Conservation (phyloP, 345 rosid species). For the Lumnitzera littorea region DNA sequence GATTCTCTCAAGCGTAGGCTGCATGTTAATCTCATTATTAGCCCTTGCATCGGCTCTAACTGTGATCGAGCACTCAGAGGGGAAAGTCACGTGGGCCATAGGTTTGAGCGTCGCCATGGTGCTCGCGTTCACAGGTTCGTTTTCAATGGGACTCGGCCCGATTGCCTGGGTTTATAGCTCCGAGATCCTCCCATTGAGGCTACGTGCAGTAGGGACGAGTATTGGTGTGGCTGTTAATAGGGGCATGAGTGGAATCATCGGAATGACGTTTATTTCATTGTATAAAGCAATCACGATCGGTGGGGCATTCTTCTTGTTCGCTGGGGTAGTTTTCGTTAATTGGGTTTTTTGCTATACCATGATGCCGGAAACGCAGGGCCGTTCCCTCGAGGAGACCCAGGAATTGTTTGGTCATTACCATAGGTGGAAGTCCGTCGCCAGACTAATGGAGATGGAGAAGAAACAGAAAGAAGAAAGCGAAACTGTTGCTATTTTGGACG, state of each 20-base stretch:
- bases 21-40: slow-evolving; percentile 47
- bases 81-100: slow-evolving; percentile 18
- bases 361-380: no score
- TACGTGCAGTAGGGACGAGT: slow-evolving; percentile 13
- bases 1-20: slow-evolving; percentile 49
- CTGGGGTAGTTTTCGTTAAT: neutral
- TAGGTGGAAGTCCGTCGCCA: no score
- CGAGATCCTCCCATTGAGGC: slow-evolving; percentile 17
- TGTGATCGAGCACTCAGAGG: slow-evolving; percentile 5
- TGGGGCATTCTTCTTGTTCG: slow-evolving; percentile 21
- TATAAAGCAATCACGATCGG: slow-evolving; percentile 13
- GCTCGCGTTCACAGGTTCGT: slow-evolving; percentile 6
- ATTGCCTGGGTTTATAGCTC: slow-evolving; percentile 24
- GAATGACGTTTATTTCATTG: slow-evolving; percentile 19
- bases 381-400: no score
- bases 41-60: slow-evolving; percentile 22
- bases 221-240: slow-evolving; percentile 14
- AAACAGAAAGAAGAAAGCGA: no score
- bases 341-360: no score
- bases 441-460: no score
- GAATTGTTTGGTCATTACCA: no score
- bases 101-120: slow-evolving; percentile 15
- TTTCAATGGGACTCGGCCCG: slow-evolving; percentile 23
- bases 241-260: slow-evolving; percentile 13
- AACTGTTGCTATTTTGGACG: no score